Evolutionary conservation across 352 stramenopile genomes (phyloP).

Genomic region (Globisporangium echinulatum): DNA sequence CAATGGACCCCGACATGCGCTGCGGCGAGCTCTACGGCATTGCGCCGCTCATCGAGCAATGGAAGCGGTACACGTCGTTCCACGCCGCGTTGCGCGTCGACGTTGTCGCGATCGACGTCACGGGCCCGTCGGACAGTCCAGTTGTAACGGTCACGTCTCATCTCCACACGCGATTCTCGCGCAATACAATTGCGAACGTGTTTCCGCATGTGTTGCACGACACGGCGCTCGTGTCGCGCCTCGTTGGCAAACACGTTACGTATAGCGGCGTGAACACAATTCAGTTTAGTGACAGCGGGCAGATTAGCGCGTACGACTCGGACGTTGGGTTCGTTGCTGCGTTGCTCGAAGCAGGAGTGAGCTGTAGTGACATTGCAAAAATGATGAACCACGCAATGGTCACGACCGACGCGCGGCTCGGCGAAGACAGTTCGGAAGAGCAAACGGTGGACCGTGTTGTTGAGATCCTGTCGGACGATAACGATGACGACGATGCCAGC

Average conservation of each 20-base stretch:
- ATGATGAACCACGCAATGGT: constrained; percentile 51
- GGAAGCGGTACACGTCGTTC: constrained; percentile 37
- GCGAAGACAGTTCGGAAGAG: not conserved
- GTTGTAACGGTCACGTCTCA: constrained; percentile 37
- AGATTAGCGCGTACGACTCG: constrained; percentile 47
- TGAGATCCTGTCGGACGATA: too few species aligned
- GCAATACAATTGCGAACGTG: constrained; percentile 39
- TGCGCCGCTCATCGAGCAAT: constrained; percentile 30
- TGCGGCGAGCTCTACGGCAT: constrained; percentile 19
- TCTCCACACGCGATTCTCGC: constrained; percentile 44
- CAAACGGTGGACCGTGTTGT: too few species aligned
- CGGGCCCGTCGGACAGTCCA: constrained; percentile 29
- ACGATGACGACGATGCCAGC: too few species aligned
- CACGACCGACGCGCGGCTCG: constrained; percentile 5
- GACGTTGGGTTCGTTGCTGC: constrained; percentile 55
- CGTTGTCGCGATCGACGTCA: constrained; percentile 35
- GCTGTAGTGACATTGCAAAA: constrained; percentile 31
- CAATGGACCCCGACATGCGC: constrained; percentile 35
- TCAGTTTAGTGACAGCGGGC: constrained; percentile 34
- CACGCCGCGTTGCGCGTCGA: constrained; percentile 23
- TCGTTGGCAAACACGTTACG: constrained; percentile 39
- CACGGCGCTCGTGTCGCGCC: constrained; percentile 31
- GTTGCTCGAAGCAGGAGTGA: constrained; percentile 29
- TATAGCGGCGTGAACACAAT: constrained; percentile 50
- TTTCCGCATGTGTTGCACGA: constrained; percentile 58